Base-by-base conservation (phyloP, 768 basidiomycete species). In the Lactarius hengduanensis region DNA sequence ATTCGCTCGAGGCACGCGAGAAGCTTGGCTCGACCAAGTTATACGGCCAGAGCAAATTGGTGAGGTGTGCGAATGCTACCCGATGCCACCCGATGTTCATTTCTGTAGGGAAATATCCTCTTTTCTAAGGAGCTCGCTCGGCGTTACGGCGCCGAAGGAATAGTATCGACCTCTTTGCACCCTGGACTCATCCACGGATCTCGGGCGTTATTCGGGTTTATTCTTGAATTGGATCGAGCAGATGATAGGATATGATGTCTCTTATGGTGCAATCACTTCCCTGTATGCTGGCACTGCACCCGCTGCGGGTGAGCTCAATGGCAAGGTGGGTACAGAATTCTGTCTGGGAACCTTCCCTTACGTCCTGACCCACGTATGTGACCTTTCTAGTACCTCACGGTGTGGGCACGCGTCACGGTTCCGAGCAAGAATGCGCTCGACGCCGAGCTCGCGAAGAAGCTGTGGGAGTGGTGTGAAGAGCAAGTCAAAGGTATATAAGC, bases 401-500 rank as follows among this genome's bases (percentile, higher is more conserved):
- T 57, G 0, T 70, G 67, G 67, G 69, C 67, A 11, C 69, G 67
- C 18, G 4, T 56, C 40, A 26, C 57, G 16, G 64, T 62, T 30
- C 54, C 63, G 8, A 47, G 65, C 61, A 28, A 57, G 38, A 57
- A 53, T 18, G 62, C 67, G 2, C 34, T 64, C 26, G 59, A 73
- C 55, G 16, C n/a, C 26, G 66, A 64, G 41, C 53, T 64, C 2
- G 70, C 54, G 13, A 55, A 56, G 56, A 69, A 58, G 61, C 54
- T 75, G 4, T 74, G 74, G 74, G 45, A 61, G 2, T 74, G 71
- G 71, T 61, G 72, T 3, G 74, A 74, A 64, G 69, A 72, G 36
- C 69, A 71, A 34, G 53, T 65, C 26, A 64, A 62, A 11, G 58
- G 60, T 41, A 41, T 53, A 22, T 53, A 53, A 26, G 50, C 50